A percentile compares a stretch with the other conserved stretches of the same genome.
phyloP scores from a whole-genome alignment of 169 alveolate species.

The Plasmodium inui region DNA sequence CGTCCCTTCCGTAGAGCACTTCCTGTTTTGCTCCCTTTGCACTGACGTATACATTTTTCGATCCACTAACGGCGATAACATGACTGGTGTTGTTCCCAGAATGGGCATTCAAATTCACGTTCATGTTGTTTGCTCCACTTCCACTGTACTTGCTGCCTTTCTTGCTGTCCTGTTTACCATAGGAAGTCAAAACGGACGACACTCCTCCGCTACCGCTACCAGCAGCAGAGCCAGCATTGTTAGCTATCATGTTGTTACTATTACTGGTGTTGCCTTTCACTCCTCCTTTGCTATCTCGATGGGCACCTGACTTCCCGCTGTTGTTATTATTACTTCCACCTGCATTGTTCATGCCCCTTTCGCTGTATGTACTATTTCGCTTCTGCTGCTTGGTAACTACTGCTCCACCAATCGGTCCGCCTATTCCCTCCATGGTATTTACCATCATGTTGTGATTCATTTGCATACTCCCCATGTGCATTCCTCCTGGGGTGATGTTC shows the following conservation, averaged over 20 bases:
- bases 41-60: constrained; percentile 19
- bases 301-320: not conserved
- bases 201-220: not conserved
- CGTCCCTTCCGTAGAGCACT: constrained; percentile 13
- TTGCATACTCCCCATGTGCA: not conserved
- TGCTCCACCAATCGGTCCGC: not conserved
- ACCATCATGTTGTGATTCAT: constrained; percentile 59
- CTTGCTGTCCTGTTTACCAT: not conserved
- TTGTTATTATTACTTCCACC: not conserved
- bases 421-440: not conserved
- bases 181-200: not conserved
- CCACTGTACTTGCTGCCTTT: not conserved
- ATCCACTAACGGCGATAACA: not conserved
- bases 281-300: not conserved
- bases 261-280: not conserved
- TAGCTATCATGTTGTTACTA: not conserved
- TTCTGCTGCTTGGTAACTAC: constrained; percentile 23
- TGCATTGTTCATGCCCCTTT: not conserved
- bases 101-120: not conserved
- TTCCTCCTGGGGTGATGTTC: not conserved
- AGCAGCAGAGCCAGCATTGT: not conserved
- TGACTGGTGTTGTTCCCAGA: constrained; percentile 3
- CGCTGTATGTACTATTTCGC: constrained; percentile 15
- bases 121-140: constrained; percentile 8
- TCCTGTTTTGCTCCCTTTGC: constrained; percentile 14